Evolutionary conservation across 768 basidiomycete genomes (phyloP), one percentile per base, ranked within the genome.

Genomic region (Russula virescens): DNA sequence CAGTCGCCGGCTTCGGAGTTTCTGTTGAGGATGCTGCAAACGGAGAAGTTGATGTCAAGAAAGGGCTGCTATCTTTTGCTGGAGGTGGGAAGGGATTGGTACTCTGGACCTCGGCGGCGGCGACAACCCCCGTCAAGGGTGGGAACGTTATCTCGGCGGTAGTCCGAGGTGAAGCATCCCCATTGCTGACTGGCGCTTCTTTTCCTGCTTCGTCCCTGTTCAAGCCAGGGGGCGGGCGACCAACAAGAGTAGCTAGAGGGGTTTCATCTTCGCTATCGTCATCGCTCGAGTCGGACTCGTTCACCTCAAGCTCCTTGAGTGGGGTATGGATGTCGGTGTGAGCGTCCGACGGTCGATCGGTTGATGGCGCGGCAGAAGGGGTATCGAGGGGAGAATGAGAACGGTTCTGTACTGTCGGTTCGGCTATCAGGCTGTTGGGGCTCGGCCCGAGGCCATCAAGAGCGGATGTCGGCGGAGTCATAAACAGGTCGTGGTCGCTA

Each of bases 221-320:
- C 19, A 53, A 11, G 25, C 26, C 58, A 18, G 43, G 58, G 53
- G 50, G 25, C 13, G 56, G 46, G 26, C 56, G 62, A 18, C 23
- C 28, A 21, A 68, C 69, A n/a, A 72, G 62, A 38, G 51, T 42
- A 19, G 68, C 67, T 31, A 73, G 71, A 14, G 72, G 73, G 55
- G 71, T 71, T 55, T 70, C 59, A 38, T 63, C 68, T 52, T 68
- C 65, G 45, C 53, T 61, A n/a, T 73, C 74, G 46, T 75, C 78
- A 16, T 79, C 75, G 38, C 86, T 84, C 9, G 68, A 66, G 34
- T 86, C 86, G 16, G 81, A 76, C 14, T 83, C 85, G 2, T 81
- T 73, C 11, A 78, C 73, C 21, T 85, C 85, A 60, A 89, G 69
- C 50, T 89, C 86, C 60, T 82, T 80, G 13, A 86, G 74, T 48